Evolutionary conservation across 768 basidiomycete genomes (phyloP).

Genomic region (Myochromella boudieri): DNA sequence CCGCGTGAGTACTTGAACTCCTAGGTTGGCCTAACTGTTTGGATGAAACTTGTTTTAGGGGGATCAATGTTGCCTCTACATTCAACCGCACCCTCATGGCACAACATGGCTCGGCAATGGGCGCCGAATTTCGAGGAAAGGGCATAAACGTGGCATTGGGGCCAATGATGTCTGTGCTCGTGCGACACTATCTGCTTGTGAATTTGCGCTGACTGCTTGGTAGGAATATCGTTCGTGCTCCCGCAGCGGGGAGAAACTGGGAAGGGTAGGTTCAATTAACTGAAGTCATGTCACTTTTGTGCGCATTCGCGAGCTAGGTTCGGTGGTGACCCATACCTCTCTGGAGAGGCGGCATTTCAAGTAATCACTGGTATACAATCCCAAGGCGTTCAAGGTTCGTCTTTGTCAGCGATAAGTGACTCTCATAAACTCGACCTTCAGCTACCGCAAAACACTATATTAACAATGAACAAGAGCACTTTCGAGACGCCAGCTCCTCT

Average conservation of each 20-base stretch:
- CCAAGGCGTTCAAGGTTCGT: constrained; percentile 45
- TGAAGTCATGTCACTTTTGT: not conserved
- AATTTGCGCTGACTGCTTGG: not conserved
- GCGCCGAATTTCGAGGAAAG: constrained; percentile 59
- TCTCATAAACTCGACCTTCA: constrained; percentile 7
- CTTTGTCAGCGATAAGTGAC: not conserved
- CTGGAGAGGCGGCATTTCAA: constrained; percentile 55
- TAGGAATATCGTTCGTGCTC: constrained; percentile 45
- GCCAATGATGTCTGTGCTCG: constrained; percentile 42
- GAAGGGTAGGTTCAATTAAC: constrained; percentile 44
- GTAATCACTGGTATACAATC: constrained; percentile 53
- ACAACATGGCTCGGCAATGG: constrained; percentile 54
- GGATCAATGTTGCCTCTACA: constrained; percentile 52
- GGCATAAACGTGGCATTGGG: constrained; percentile 56
- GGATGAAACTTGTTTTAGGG: constrained; percentile 25
- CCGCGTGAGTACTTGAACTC: constrained; percentile 35
- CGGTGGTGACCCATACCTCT: constrained; percentile 53
- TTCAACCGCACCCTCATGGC: constrained; percentile 58
- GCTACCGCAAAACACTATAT: constrained; percentile 45
- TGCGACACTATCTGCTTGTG: not conserved
- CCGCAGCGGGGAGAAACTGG: constrained; percentile 52
- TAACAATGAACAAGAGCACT: constrained; percentile 52
- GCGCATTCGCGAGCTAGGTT: constrained; percentile 27
- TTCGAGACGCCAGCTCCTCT: constrained; percentile 38
- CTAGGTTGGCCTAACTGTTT: not conserved